Base-by-base conservation (phyloP, 1,284 basidiomycete species). In the Ceratobasidium sp. region DNA sequence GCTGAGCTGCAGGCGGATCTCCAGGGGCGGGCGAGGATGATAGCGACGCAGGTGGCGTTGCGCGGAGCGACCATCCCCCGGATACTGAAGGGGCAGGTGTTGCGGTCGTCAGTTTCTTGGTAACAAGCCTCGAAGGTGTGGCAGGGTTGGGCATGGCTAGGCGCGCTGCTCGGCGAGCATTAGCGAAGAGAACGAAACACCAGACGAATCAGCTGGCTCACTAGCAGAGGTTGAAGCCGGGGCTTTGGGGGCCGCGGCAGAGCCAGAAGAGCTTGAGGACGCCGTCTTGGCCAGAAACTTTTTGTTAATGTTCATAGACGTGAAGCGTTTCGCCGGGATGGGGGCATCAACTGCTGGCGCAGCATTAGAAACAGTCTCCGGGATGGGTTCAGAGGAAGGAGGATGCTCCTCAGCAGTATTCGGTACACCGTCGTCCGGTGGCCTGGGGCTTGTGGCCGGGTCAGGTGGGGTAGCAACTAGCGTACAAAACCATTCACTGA, bases 211-310 rank as follows among this genome's bases (percentile, higher is more conserved):
- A 27, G 22, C 34, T 19, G 27, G 19, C 68, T 37, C 31, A 66
- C 73, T 65, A 49, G 56, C 66, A 73, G 72, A 63, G 39, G 74
- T 49, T 75, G 66, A 54, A 69, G 49, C 24, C n/a, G 58, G 59
- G 31, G 53, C 74, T 46, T 77, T 76, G 68, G 76, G 39, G 65
- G 43, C 29, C 51, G 51, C 43, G 51, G 66, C 48, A 31, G 51
- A 43, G 39, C 48, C 59, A 14, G 61, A 59, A 54, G 16, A 62
- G 46, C 58, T 74, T 75, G 31, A 49, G 54, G 54, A 13, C 59
- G 85, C 81, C 71, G 90, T 91, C 86, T 96, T 95, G 84, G 94
- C 92, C 63, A 97, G 85, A 81, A 97, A 98, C 82, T 94, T 94
- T 87, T 95, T 96, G 85, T 93, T 96, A 83, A 97, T 93, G 81